phyloP scores from a whole-genome alignment of 2,329 filamentous ascomycete genomes.

The Nothomitra cinnamomea region DNA sequence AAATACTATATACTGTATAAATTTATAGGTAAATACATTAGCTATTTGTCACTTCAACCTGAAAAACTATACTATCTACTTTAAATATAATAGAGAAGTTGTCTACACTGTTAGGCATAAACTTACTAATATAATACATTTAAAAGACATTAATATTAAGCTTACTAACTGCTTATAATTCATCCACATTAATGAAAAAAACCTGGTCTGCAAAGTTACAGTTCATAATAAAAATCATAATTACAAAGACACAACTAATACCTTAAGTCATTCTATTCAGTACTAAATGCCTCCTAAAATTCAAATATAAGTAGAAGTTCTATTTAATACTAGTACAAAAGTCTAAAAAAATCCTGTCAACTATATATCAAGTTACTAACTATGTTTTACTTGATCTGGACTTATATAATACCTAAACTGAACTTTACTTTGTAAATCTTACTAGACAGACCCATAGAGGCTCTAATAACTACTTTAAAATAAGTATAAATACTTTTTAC shows the following conservation, averaged over 20 bases:
- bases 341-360: too few species aligned
- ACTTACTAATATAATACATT: too few species aligned
- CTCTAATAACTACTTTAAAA: too few species aligned
- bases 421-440: neutral
- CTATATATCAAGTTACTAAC: too few species aligned
- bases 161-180: too few species aligned
- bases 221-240: neutral
- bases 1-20: too few species aligned
- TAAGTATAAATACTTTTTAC: neutral
- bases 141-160: neutral
- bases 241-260: neutral
- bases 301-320: neutral
- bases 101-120: neutral
- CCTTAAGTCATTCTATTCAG: neutral
- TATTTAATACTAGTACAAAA: too few species aligned
- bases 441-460: too few species aligned
- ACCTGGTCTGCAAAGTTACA: neutral
- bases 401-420: neutral
- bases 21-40: too few species aligned
- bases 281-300: neutral
- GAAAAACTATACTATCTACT: neutral
- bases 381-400: too few species aligned
- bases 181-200: neutral
- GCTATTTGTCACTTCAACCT: neutral
- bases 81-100: neutral